Evolutionary conservation across 2,329 filamentous ascomycete species (phyloP).

Genomic region (Aspergillus unguis): DNA sequence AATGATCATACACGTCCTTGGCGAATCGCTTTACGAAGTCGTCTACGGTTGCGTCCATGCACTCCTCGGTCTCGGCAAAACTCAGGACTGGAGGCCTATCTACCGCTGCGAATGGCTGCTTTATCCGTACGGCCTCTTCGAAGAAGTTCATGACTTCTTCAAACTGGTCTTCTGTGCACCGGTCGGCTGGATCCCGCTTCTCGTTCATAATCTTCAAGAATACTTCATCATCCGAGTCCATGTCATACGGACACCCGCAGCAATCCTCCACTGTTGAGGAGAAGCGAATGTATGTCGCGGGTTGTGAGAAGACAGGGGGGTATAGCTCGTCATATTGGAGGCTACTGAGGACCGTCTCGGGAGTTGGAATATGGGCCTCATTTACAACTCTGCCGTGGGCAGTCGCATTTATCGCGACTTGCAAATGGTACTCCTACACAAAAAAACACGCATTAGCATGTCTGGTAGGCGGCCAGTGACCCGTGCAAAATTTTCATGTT

Average conservation of each 20-base stretch:
- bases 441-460: constrained; percentile 17
- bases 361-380: constrained; percentile 65
- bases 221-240: constrained; percentile 84
- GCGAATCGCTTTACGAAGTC: constrained; percentile 58
- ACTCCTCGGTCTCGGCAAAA: constrained; percentile 71
- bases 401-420: constrained; percentile 70
- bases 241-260: constrained; percentile 85
- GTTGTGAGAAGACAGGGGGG: constrained; percentile 72
- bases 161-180: constrained; percentile 85
- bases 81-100: constrained; percentile 78
- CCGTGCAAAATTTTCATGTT: constrained; percentile 32
- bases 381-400: constrained; percentile 60
- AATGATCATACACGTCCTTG: constrained; percentile 84
- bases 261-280: constrained; percentile 98
- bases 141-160: constrained; percentile 94
- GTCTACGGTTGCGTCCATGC: constrained; percentile 59
- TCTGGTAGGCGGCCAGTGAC: constrained; percentile 15
- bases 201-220: constrained; percentile 82
- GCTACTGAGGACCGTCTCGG: constrained; percentile 59
- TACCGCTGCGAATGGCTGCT: constrained; percentile 84
- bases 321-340: constrained; percentile 90
- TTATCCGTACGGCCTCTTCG: constrained; percentile 76
- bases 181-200: constrained; percentile 61
- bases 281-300: constrained; percentile 92
- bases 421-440: constrained; percentile 86